A percentile compares a stretch with the other conserved stretches of the same genome.
These are phyloP conservation scores for Cutaneotrichosporon arboriforme DNA, from an alignment of 1,284 basidiomycete species.

Conservation along the genomic window DNA sequence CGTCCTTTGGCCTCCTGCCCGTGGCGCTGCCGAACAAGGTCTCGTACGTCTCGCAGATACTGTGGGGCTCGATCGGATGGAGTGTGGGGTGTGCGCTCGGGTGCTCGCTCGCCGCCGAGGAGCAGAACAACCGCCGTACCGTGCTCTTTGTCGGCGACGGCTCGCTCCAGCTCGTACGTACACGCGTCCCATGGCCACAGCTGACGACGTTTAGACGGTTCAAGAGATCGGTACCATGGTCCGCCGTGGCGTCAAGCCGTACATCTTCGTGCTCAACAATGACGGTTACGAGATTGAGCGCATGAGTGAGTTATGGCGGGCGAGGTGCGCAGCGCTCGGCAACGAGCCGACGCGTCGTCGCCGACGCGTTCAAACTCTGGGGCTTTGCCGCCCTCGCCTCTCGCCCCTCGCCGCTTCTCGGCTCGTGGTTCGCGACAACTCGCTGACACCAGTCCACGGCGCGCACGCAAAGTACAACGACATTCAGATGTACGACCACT, in stretches of 20 bases:
- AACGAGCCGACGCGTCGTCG: too few relatives aligned
- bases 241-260: conserved; percentile 46
- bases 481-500: conserved; percentile 48
- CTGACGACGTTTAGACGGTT: conserved; percentile 24
- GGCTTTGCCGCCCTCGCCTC: too few relatives aligned
- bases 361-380: neutral
- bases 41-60: conserved; percentile 61
- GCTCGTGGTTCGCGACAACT: conserved; percentile 28
- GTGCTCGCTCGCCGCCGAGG: conserved; percentile 61
- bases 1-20: conserved; percentile 68
- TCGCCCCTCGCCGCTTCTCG: conserved; percentile 39
- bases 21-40: conserved; percentile 65
- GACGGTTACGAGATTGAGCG: conserved; percentile 85
- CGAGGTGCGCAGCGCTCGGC: too few relatives aligned
- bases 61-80: conserved; percentile 47
- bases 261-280: conserved; percentile 70
- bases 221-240: conserved; percentile 54
- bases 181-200: neutral
- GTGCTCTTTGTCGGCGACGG: conserved; percentile 75
- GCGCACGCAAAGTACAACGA: conserved; percentile 49
- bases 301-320: conserved; percentile 56
- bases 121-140: conserved; percentile 56
- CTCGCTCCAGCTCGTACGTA: conserved; percentile 50
- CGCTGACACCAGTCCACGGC: conserved; percentile 38
- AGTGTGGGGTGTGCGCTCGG: conserved; percentile 54